Evolutionary conservation across 192 early-diverging fungal species (phyloP), one percentile per base, ranked within the genome.

Genomic region (Entrophospora sp.): DNA sequence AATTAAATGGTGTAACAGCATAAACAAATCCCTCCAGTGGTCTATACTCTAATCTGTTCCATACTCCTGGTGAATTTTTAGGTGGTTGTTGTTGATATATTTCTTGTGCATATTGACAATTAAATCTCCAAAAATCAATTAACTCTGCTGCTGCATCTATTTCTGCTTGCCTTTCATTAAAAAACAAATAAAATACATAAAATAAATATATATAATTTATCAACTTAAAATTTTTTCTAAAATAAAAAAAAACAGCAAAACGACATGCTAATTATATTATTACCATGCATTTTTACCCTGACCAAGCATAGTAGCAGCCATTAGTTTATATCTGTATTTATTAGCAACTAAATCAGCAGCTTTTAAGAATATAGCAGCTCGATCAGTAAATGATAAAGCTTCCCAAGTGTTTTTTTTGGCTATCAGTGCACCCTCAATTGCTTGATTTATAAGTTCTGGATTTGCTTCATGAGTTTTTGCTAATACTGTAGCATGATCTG

Each of bases 1-100:
- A 98, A 80, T 98, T 98, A 85, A 98, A 98, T 22, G 96, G 96
- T 28, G 94, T 93, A 68, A 96, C 91, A 34, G 94, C 96, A 56
- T 92, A 87, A 32, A 98, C 94, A 69, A 97, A 96, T n/a, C 96
- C 96, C 77, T 98, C 96, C 38, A 98, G 82, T 32, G 90, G 84
- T 38, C 96, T 88, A 81, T 95, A 96, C 81, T 98, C 96, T 67
- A 86, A 80, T 63, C 94, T 85, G 81, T 98, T 98, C 96, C 96
- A 98, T 44, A 80, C 83, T 35, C 84, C 81, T 25, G 82, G 64
- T 12, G 89, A 69, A 81, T 96, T 95, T 79, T 88, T 86, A 64
- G 90, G 83, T 32, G 96, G 94, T 83, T 98, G 96, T 69, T 91
- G 82, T 34, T 81, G 74, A 75, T 98, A 98, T 48, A 98, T 88